A percentile compares a stretch with the other conserved stretches of the same genome.
Evolutionary conservation across 306 rosid species (phyloP).

Genomic region (Rosa lucieae): DNA sequence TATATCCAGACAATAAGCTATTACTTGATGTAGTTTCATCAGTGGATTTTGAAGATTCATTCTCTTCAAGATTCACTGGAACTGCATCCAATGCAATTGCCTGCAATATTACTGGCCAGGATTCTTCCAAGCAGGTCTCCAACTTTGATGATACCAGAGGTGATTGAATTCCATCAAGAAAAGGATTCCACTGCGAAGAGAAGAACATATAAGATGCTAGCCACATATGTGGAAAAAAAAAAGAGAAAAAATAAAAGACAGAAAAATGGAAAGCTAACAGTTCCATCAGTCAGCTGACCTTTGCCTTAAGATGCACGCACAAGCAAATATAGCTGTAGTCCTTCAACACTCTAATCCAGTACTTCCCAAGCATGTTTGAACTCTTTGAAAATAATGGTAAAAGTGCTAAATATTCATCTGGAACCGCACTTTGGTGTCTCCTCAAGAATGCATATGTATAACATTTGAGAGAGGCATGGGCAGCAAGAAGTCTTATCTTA

Average conservation of each 20-base stretch:
- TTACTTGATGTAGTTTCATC: conserved; percentile 34
- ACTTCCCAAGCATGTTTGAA: conserved; percentile 79
- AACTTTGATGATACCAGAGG: conserved; percentile 72
- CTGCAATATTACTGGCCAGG: conserved; percentile 98
- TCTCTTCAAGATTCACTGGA: conserved; percentile 62
- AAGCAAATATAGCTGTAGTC: conserved; percentile 77
- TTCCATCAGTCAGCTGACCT: conserved; percentile 49
- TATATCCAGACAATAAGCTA: conserved; percentile 56
- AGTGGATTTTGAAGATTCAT: conserved; percentile 35
- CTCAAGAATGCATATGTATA: conserved; percentile 85
- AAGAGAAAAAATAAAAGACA: conserved; percentile 15
- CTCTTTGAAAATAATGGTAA: conserved; percentile 86
- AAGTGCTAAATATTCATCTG: conserved; percentile 73
- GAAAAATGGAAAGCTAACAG: neutral
- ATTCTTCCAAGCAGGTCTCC: conserved; percentile 83
- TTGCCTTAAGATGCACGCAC: conserved; percentile 62
- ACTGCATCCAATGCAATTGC: conserved; percentile 93
- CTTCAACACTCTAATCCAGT: conserved; percentile 78
- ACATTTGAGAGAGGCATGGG: conserved; percentile 97
- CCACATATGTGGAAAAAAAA: conserved; percentile 8
- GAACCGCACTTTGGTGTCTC: conserved; percentile 66
- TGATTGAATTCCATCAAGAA: conserved; percentile 92
- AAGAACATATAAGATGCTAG: conserved; percentile 25
- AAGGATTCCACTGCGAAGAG: conserved; percentile 74
- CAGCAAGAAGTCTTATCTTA: conserved; percentile 93